phyloP scores from a whole-genome alignment of 441 rosid species.

The Daphne laureola region DNA sequence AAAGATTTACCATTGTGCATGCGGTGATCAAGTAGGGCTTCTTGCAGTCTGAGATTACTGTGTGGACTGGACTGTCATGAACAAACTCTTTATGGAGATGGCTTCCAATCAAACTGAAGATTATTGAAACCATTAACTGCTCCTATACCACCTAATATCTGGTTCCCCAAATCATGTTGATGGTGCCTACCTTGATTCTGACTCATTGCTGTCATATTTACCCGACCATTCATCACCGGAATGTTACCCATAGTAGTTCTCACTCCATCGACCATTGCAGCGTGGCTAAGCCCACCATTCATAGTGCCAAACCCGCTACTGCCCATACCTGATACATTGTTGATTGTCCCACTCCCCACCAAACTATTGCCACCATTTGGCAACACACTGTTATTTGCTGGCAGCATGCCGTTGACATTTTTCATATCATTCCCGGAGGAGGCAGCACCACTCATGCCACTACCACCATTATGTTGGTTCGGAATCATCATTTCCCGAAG shows the following conservation, averaged over 20 bases:
- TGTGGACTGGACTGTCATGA: constrained; percentile 23
- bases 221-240: constrained; percentile 61
- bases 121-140: constrained; percentile 76
- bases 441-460: constrained; percentile 56
- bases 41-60: constrained; percentile 23
- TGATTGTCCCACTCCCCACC: constrained; percentile 44
- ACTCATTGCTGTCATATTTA: constrained; percentile 41
- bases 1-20: constrained; percentile 18
- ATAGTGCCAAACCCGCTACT: constrained; percentile 39
- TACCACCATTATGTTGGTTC: constrained; percentile 49
- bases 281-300: constrained; percentile 58
- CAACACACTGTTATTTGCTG: constrained; percentile 38
- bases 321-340: constrained; percentile 33
- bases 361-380: constrained; percentile 35
- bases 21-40: constrained; percentile 27
- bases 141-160: constrained; percentile 63
- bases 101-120: constrained; percentile 83
- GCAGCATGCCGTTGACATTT: constrained; percentile 39
- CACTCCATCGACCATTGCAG: constrained; percentile 57
- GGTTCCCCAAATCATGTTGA: constrained; percentile 74
- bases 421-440: constrained; percentile 59
- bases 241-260: constrained; percentile 55
- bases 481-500: constrained; percentile 71
- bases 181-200: constrained; percentile 59
- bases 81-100: constrained; percentile 35